A percentile compares a stretch with the other conserved stretches of the same genome.
These are phyloP conservation scores for Claviceps purpurea DNA, from an alignment of 2,329 filamentous ascomycete species.

Conservation along the genomic window DNA sequence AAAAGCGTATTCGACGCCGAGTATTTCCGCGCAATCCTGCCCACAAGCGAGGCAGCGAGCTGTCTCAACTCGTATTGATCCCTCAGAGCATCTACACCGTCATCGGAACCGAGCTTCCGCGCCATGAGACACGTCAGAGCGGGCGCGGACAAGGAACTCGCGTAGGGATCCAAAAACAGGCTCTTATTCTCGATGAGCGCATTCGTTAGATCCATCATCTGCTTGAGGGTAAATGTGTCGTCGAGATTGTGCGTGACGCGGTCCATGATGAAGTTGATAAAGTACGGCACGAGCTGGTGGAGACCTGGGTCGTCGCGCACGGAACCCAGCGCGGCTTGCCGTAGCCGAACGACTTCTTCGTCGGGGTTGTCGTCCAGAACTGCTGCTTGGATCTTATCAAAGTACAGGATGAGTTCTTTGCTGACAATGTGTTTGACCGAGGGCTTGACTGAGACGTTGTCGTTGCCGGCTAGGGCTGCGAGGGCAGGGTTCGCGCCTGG, in stretches of 20 bases:
- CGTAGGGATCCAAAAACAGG: conserved; percentile 55
- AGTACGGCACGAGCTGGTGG: conserved; percentile 92
- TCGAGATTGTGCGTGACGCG: conserved; percentile 91
- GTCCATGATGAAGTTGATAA: conserved; percentile 88
- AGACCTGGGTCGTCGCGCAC: conserved; percentile 81
- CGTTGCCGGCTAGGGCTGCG: conserved; percentile 66
- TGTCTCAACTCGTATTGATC: conserved; percentile 73
- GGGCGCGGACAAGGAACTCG: conserved; percentile 60
- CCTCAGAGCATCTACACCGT: conserved; percentile 36
- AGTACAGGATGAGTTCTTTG: conserved; percentile 92
- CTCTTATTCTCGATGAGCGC: conserved; percentile 73
- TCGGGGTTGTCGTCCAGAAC: conserved; percentile 81
- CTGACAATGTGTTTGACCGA: conserved; percentile 92
- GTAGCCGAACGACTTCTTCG: conserved; percentile 56
- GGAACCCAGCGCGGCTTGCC: conserved; percentile 73
- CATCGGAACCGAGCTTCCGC: conserved; percentile 56
- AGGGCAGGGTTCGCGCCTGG: conserved; percentile 76
- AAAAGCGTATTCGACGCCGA: conserved; percentile 67
- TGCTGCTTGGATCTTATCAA: conserved; percentile 84
- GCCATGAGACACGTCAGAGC: conserved; percentile 79
- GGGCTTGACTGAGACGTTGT: conserved; percentile 74
- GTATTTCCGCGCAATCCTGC: conserved; percentile 69
- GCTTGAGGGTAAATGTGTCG: conserved; percentile 74
- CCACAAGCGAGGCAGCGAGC: conserved; percentile 69
- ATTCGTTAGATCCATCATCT: conserved; percentile 83